Evolutionary conservation across 2,329 filamentous ascomycete species (phyloP).

Genomic region (Talaromyces marneffei): DNA sequence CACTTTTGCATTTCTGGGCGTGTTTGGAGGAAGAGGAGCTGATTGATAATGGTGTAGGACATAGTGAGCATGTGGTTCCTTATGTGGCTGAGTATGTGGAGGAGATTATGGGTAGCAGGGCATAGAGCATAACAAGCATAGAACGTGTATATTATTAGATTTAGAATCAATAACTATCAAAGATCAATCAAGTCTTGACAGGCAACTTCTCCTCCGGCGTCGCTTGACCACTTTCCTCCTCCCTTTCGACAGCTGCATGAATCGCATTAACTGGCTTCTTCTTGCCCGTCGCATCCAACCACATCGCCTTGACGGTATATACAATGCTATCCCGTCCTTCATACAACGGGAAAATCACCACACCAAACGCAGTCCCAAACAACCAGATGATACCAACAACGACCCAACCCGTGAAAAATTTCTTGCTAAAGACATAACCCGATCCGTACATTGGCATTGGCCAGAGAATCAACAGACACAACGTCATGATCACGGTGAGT

Average conservation of each 20-base stretch:
- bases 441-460: slow-evolving; percentile 86
- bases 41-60: neutral
- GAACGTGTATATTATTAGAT: neutral
- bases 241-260: slow-evolving; percentile 16
- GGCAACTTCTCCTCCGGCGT: slow-evolving; percentile 43
- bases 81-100: slow-evolving; percentile 11
- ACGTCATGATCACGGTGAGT: slow-evolving; percentile 58
- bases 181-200: slow-evolving; percentile 19
- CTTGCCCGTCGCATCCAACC: slow-evolving; percentile 50
- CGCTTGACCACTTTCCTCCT: slow-evolving; percentile 33
- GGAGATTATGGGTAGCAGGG: slow-evolving; percentile 4
- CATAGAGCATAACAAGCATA: neutral
- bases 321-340: slow-evolving; percentile 66
- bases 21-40: neutral
- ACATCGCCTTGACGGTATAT: slow-evolving; percentile 57
- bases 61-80: slow-evolving; percentile 15
- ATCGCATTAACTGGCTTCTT: slow-evolving; percentile 23
- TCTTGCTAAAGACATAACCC: slow-evolving; percentile 73
- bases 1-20: neutral
- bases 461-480: slow-evolving; percentile 75
- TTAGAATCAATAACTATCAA: neutral
- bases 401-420: slow-evolving; percentile 79
- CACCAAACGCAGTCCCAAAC: slow-evolving; percentile 64
- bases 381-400: slow-evolving; percentile 73
- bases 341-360: slow-evolving; percentile 75